Base-by-base conservation (phyloP, 1,139 yeast species). In the Suhomyces terraborum region DNA sequence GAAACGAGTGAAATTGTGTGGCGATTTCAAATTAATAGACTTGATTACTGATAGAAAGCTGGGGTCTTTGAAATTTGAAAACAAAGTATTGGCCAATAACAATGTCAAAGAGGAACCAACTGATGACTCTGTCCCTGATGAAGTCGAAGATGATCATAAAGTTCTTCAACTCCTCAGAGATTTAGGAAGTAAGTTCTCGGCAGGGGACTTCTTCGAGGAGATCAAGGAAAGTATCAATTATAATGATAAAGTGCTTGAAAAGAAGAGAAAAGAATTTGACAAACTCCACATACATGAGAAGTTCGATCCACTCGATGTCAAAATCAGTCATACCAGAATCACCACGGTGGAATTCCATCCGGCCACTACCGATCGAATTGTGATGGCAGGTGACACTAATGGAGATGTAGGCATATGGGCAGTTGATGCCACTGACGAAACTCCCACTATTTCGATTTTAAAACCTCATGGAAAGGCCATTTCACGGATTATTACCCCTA, bases 331-430 rank as follows among this genome's bases (percentile, higher is more conserved):
- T 27, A 84, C 84, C 41, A 70, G 98, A 46, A 82, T 91, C 57
- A 80, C 91, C 0, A 69, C 88, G 2, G 73, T 88, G 41, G 71
- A 73, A 32, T 84, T 88, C 59, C 97, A 91, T 60, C 96, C 97
- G 0, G 64, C 86, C 0, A 62, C 61, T 1, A 74, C 73, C 0
- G 80, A 82, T 50, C 72, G 86, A 48, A 58, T 93, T 4, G 73
- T 88, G 2, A 60, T 87, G 31, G 97, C 91, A 0, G 98, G 97
- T 35, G 98, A 93, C 62, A 87, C 89, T 16, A 67, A 70, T 13
- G 98, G 98, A 6, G 77, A 82, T 49, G 64, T 89, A 37, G 97
- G 97, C 0, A 72, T 91, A n/a, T 93, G 97, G 97, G 82, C 91
- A 29, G 83, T 86, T 2, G 80, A 79, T 48, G 37, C 50, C 1